Evolutionary conservation across 176 grass and related monocot genomes (phyloP).

Genomic region (Tuctoria greenei): DNA sequence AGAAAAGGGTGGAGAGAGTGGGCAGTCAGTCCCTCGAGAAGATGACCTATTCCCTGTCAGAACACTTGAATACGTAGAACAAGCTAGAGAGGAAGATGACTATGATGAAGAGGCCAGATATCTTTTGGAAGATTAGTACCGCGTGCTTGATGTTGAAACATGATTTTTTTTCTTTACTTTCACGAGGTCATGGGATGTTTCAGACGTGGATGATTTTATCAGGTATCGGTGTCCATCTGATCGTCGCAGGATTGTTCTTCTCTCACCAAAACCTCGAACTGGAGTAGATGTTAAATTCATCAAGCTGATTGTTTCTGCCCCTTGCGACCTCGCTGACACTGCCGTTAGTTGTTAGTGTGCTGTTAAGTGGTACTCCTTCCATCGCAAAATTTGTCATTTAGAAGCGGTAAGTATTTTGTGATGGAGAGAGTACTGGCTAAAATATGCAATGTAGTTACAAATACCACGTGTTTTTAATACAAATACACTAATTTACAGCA

Average conservation of each 20-base stretch:
- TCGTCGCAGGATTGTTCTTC: neutral
- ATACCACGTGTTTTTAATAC: too few relatives aligned
- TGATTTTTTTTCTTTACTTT: neutral
- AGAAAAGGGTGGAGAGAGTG: slow-evolving; percentile 41
- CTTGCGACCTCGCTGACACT: too few relatives aligned
- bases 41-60: slow-evolving; percentile 60
- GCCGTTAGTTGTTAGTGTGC: too few relatives aligned
- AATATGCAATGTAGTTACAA: too few relatives aligned
- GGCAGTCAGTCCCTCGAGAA: slow-evolving; percentile 52
- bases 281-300: neutral
- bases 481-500: too few relatives aligned
- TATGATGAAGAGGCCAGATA: slow-evolving; percentile 32
- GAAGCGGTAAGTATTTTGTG: too few relatives aligned
- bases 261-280: neutral
- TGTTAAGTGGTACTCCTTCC: too few relatives aligned
- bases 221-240: neutral
- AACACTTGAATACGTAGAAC: slow-evolving; percentile 63
- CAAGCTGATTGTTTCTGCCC: neutral
- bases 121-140: slow-evolving; percentile 42
- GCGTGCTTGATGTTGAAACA: neutral
- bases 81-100: slow-evolving; percentile 51
- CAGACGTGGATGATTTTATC: neutral
- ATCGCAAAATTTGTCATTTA: too few relatives aligned
- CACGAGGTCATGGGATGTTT: slow-evolving; percentile 1
- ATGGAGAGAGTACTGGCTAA: too few relatives aligned